Evolutionary conservation across 441 rosid genomes (phyloP), one percentile per base, ranked within the genome.

Genomic region (Francoa sonchifolia): DNA sequence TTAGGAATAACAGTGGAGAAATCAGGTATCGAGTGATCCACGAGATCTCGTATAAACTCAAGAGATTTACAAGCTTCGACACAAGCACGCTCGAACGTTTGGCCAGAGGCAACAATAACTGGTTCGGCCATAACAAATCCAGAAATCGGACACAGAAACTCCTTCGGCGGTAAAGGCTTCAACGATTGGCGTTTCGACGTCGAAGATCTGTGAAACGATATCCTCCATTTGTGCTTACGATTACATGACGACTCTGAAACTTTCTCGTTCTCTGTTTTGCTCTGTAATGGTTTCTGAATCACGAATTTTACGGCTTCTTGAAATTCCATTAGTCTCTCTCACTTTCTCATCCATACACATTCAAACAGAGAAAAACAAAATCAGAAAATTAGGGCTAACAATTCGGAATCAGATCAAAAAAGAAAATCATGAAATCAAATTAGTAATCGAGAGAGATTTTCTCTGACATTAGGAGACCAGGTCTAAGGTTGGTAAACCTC

Each of bases 21-120:
- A 63, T 85, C 84, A 20, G 79, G 77, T 0, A 53, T 19, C 10
- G 56, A 42, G 7, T 64, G 63, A 35, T 56, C 62, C 0, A 2
- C 13, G 3, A 69, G 44, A 30, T 30, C 26, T 1, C 89, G 92
- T 0, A 42, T 43, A 42, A 73, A 79, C 2, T 62, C 71, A 3
- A 77, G 49, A 38, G 64, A 51, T 50, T 71, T 77, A 15, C 89
- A 85, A 48, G 81, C 86, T 16, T 67, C 52, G 33, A 74, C 77
- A 23, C 79, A 76, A 26, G 61, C 67, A 25, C 87, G 62, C 23
- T 89, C 98, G 42, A 77, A 89, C 17, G 87, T 69, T 63, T 85
- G 96, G 19, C 98, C 98, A 0, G 96, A 89, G 30, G 94, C 65
- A 58, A 89, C 89, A 12, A 89, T 79, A 5, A 82, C 75, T 4